Evolutionary conservation across 192 early-diverging fungal genomes (phyloP), one percentile per base, ranked within the genome.

Genomic region (Backusella liffmaniae): DNA sequence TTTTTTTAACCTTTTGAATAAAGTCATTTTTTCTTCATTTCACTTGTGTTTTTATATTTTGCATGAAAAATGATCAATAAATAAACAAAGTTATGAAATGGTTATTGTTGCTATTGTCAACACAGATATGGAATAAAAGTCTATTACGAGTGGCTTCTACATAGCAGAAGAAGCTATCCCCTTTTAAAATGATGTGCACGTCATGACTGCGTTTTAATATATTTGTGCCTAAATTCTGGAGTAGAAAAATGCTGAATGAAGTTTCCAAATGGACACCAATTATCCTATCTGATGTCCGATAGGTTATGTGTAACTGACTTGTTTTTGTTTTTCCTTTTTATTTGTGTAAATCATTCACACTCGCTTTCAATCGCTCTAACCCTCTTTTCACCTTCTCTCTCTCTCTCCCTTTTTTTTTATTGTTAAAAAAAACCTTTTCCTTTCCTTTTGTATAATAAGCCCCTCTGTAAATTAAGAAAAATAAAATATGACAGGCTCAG

Each of bases 401-500:
- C 49, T 21, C 1, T 26, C 26, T 26, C 15, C 34, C 35, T 29
- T 65, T 21, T 26, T n/a, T 62, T 16, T 62, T 18, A 12, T 16
- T 6, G 1, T 62, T 21, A 65, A 32, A 26, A 23, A 23, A 23
- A 59, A 18, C 29, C 51, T 65, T 59, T 73, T 73, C 72, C 51
- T 73, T 73, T 73, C 51, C 51, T 62, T 73, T 53, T 26, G 3
- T 59, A 23, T 70, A 18, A 59, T 59, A 59, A 59, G 21, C 53
- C 16, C 36, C 21, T 73, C 29, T 66, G 35, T 21, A n/a, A n/a
- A 32, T 36, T 39, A 6, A 15, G 13, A 32, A 18, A 49, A 15
- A 73, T 21, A 66, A 12, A 21, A 65, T 74, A 62, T 70, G 66
- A 59, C 44, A 30, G 68, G 37, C 13, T 7, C 71, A 18, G 86